Evolutionary conservation across 345 rosid genomes (phyloP), one percentile per base, ranked within the genome.

Genomic region (Arabis alpina): DNA sequence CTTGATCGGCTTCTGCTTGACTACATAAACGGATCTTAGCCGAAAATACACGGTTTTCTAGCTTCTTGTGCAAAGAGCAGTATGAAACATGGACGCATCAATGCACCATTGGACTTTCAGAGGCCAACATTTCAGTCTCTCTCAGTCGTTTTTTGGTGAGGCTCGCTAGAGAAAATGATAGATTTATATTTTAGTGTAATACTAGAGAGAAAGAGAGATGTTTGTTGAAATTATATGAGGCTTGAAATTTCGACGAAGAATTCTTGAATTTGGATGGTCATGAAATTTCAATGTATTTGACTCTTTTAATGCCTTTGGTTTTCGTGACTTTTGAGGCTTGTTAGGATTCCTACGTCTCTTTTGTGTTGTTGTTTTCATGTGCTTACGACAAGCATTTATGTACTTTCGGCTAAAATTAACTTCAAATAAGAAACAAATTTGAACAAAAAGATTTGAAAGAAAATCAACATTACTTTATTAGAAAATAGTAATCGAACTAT

Each of bases 1-100:
- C 94, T 93, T 7, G 97, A 93, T 62, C 72, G 87, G 58, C 90
- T 49, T 77, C 87, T 88, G 70, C 81, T 90, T 61, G 90, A 86
- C 72, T 90, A 90, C 53, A 83, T 86, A 30, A 85, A 82, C 8
- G 89, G 85, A 9, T 79, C 80, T 68, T 90, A 87, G 84, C n/a
- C 12, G n/a, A 36, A 50, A 5, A 39, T 15, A 0, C 2, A 13
- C n/a, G 10, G 30, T 28, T 32, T n/a, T 52, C 27, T 65, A 51
- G 70, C 63, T 36, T 72, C 63, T 45, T 8, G 41, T 63, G 66
- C 13, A 41, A 42, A n/a, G 53, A 49, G 47, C 47, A 56, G 42
- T 55, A 41, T 66, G 60, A 25, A 56, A 34, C 47, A 41, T 66
- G 60, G 15, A 14, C 55, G 34, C 54, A 59, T 58, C 54, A 50